Conservation (phyloP, 2,329 filamentous ascomycete species). For the Botryotinia narcissicola region DNA sequence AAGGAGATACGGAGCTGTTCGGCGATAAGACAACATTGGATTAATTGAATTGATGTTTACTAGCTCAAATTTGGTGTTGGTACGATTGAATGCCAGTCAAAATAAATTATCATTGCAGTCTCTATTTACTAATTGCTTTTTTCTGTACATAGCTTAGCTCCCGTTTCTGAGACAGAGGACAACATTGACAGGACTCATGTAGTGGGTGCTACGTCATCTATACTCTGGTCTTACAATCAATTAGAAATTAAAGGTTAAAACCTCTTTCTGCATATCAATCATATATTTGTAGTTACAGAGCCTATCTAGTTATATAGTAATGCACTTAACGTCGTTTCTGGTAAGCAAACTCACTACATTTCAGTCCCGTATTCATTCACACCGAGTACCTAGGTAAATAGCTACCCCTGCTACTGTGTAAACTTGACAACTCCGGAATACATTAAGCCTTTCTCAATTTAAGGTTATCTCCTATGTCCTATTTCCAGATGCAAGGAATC, state of each 20-base stretch:
- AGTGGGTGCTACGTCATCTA: not conserved
- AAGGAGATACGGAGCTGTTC: not conserved
- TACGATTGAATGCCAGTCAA: not conserved
- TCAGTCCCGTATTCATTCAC: not conserved
- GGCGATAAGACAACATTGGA: not conserved
- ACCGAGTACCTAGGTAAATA: not conserved
- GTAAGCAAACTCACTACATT: not conserved
- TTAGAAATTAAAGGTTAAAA: too few species aligned
- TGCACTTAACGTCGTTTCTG: not conserved
- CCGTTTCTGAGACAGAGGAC: not conserved
- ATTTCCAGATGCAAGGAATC: not conserved
- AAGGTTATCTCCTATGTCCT: not conserved
- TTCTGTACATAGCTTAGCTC: not conserved
- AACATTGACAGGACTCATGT: not conserved
- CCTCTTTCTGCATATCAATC: too few species aligned
- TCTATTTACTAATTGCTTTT: not conserved
- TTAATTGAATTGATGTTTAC: not conserved
- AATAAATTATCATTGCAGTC: not conserved
- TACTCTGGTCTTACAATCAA: too few species aligned
- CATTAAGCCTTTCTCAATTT: not conserved
- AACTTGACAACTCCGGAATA: not conserved
- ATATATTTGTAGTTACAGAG: too few species aligned
- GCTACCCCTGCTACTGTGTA: not conserved
- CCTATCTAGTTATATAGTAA: not conserved
- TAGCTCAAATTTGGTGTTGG: not conserved